phyloP scores from a whole-genome alignment of 1,139 yeast genomes.

The Yamadazyma spencermartinsiae region DNA sequence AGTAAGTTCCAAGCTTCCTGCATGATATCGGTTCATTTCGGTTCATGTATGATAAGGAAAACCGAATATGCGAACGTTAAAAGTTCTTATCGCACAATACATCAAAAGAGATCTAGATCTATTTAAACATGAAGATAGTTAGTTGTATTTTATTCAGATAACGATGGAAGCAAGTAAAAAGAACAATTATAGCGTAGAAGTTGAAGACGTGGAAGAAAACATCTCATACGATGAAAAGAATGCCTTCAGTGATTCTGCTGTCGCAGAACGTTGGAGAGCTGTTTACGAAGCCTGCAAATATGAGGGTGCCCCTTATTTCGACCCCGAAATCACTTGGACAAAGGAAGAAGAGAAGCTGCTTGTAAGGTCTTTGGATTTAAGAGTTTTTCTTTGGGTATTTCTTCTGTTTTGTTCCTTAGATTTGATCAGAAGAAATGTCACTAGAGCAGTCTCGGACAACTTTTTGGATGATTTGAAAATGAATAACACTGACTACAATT shows the following conservation, averaged over 20 bases:
- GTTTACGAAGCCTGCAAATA: conserved; percentile 43
- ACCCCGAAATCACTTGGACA: conserved; percentile 48
- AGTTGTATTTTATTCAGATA: not conserved
- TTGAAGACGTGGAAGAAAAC: not conserved
- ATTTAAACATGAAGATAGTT: not conserved
- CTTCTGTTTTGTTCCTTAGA: conserved; percentile 34
- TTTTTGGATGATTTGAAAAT: conserved; percentile 28
- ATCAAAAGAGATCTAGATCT: not conserved
- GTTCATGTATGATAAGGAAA: not conserved
- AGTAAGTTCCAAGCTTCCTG: not conserved
- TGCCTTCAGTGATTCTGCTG: conserved; percentile 22
- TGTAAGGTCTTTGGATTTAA: conserved; percentile 39
- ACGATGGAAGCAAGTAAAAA: not conserved
- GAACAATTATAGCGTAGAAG: not conserved
- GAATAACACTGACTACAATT: conserved; percentile 32
- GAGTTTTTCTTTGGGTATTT: conserved; percentile 32
- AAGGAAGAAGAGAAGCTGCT: conserved; percentile 41
- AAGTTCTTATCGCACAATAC: not conserved
- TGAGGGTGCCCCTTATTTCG: conserved; percentile 46
- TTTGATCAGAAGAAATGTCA: conserved; percentile 32
- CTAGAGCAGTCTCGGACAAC: conserved; percentile 34
- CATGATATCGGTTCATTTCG: not conserved
- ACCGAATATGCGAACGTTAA: not conserved
- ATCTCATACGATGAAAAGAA: not conserved
- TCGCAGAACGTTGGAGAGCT: conserved; percentile 39